A percentile compares a stretch with the other conserved stretches of the same genome.
phyloP scores from a whole-genome alignment of 2,329 filamentous ascomycete species.

The Colletotrichum agaves region DNA sequence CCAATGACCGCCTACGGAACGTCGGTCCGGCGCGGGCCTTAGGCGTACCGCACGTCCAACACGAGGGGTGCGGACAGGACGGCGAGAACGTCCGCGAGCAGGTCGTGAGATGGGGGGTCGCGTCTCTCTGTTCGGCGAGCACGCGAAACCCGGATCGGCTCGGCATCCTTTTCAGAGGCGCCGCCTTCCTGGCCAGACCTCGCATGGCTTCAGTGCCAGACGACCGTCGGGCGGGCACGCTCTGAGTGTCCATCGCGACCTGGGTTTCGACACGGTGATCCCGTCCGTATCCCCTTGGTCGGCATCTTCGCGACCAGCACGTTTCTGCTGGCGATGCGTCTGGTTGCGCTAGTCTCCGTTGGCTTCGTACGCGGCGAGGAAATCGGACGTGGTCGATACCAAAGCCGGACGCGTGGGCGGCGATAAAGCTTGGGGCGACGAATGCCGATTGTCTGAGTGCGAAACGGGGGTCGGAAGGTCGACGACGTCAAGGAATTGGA shows the following conservation, averaged over 20 bases:
- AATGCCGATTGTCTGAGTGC: neutral
- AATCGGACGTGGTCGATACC: neutral
- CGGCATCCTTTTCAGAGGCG: neutral
- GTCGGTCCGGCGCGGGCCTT: too few species aligned
- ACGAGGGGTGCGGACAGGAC: too few species aligned
- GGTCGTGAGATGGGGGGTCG: too few species aligned
- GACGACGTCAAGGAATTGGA: neutral
- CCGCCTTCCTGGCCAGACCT: neutral
- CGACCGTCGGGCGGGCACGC: neutral
- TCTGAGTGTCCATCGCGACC: neutral
- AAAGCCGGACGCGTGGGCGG: constrained; percentile 5
- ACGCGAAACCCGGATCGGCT: neutral
- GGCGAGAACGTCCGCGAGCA: too few species aligned
- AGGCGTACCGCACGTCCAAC: too few species aligned
- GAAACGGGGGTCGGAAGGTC: neutral
- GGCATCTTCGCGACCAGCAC: neutral
- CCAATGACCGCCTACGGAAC: too few species aligned
- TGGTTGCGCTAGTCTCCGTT: neutral
- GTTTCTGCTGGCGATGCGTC: neutral
- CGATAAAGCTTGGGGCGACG: constrained; percentile 1
- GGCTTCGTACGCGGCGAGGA: neutral
- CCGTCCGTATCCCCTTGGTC: neutral
- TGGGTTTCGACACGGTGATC: neutral
- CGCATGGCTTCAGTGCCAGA: neutral
- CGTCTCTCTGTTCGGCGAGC: too few species aligned